phyloP scores from a whole-genome alignment of 768 basidiomycete species.

The Lentinula aciculospora region DNA sequence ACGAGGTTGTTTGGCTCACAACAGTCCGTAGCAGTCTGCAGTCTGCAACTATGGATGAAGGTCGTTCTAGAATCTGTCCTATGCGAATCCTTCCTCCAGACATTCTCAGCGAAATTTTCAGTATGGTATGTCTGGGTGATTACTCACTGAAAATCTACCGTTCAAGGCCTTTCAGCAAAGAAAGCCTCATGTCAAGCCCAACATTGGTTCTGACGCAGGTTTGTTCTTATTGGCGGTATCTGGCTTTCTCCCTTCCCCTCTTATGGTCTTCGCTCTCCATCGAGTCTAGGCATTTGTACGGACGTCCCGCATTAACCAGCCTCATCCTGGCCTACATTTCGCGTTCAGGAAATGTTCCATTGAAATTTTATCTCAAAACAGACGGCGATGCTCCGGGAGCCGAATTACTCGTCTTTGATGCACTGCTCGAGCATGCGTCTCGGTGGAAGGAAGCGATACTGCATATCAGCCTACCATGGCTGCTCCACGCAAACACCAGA shows the following conservation, averaged over 20 bases:
- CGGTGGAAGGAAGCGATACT: not conserved
- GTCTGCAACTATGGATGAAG: not conserved
- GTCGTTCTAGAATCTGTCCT: not conserved
- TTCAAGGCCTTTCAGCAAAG: not conserved
- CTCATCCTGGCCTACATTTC: constrained; percentile 5
- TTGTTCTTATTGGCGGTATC: not conserved
- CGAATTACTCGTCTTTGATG: not conserved
- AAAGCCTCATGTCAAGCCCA: not conserved
- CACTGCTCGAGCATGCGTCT: not conserved
- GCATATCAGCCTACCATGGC: not conserved
- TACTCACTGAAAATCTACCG: not conserved
- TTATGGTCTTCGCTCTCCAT: constrained; percentile 7
- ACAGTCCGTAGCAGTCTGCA: not conserved
- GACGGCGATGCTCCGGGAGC: not conserved
- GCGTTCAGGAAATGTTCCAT: not conserved
- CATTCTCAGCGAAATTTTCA: not conserved
- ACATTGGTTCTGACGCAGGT: not conserved
- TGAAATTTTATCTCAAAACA: not conserved
- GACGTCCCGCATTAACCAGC: not conserved
- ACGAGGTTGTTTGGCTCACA: not conserved
- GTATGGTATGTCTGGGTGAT: not conserved
- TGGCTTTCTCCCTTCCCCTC: constrained; percentile 6
- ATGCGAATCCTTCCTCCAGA: not conserved
- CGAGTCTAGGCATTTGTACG: constrained; percentile 3
- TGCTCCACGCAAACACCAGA: not conserved